A percentile compares a stretch with the other conserved stretches of the same genome.
These are phyloP conservation scores for Xylaria curta DNA, from an alignment of 495 filamentous ascomycete species.

Conservation along the genomic window DNA sequence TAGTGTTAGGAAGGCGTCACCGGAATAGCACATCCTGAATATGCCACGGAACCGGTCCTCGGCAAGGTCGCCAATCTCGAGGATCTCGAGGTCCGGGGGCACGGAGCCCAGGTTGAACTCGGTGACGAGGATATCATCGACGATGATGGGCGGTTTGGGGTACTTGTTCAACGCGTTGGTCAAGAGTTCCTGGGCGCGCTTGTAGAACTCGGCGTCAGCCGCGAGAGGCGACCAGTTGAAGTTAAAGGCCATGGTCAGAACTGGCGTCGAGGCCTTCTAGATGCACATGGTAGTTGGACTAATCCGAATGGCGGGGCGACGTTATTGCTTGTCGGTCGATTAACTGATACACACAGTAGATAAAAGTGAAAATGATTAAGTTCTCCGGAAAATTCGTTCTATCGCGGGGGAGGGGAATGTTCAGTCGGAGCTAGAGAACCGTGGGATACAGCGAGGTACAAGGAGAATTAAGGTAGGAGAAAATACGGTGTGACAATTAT, in stretches of 20 bases:
- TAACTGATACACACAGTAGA: neutral
- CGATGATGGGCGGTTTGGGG: constrained; percentile 97
- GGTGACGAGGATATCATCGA: constrained; percentile 98
- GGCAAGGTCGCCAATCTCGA: constrained; percentile 95
- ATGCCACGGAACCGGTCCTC: constrained; percentile 97
- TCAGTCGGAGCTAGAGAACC: neutral
- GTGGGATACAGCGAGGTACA: neutral
- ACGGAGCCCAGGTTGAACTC: constrained; percentile 94
- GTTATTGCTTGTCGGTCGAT: constrained; percentile 14
- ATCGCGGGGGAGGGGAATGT: constrained; percentile 5
- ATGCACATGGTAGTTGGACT: constrained; percentile 25
- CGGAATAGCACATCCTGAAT: constrained; percentile 98
- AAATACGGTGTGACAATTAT: neutral
- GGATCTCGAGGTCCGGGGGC: constrained; percentile 90
- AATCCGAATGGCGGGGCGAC: constrained; percentile 7
- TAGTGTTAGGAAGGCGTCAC: constrained; percentile 92
- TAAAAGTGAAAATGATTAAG: neutral
- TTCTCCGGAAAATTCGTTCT: neutral
- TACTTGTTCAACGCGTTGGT: constrained; percentile 97
- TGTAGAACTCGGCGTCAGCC: constrained; percentile 89
- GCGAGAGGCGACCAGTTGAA: constrained; percentile 99
- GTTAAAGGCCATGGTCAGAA: constrained; percentile 88
- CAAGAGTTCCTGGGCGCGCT: constrained; percentile 89
- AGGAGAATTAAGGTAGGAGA: neutral
- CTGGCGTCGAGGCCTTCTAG: constrained; percentile 12